A percentile compares a stretch with the other conserved stretches of the same genome.
phyloP scores from a whole-genome alignment of 106 monocot genomes.

The Dendrobium chrysotoxum region DNA sequence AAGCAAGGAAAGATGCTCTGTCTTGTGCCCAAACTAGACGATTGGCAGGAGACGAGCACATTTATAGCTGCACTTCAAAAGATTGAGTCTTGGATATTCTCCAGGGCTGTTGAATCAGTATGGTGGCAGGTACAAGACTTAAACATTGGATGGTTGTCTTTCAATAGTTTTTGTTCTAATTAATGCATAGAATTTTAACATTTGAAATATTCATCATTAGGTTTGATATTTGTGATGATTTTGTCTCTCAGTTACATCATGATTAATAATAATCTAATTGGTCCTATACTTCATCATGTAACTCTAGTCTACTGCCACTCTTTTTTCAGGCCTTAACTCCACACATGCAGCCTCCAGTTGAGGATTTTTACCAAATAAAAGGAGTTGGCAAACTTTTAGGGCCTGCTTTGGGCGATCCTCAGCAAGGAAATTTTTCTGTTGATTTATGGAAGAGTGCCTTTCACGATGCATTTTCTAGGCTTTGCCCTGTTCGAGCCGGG shows the following conservation, averaged over 20 bases:
- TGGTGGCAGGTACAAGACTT: slow-evolving; percentile 88
- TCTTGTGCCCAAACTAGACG: slow-evolving; percentile 40
- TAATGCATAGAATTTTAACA: not conserved
- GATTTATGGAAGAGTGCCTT: slow-evolving; percentile 86
- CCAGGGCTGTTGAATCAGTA: slow-evolving; percentile 85
- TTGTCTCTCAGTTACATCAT: not conserved
- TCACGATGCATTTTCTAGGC: slow-evolving; percentile 64
- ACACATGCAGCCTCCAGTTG: slow-evolving; percentile 75
- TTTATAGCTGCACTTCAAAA: slow-evolving; percentile 67
- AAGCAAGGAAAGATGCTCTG: slow-evolving; percentile 27
- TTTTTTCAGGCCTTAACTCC: slow-evolving; percentile 74
- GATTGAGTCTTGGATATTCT: slow-evolving; percentile 97
- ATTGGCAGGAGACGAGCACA: slow-evolving; percentile 79
- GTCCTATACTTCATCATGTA: not conserved
- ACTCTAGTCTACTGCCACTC: not conserved
- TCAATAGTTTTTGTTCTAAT: not conserved
- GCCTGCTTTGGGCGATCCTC: slow-evolving; percentile 52
- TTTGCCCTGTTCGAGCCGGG: slow-evolving; percentile 79
- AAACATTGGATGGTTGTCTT: not conserved
- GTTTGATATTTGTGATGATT: slow-evolving; percentile 2
- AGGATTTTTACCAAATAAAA: slow-evolving; percentile 29
- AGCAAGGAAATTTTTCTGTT: slow-evolving; percentile 71
- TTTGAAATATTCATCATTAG: not conserved
- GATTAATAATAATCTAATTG: not conserved
- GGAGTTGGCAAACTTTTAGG: slow-evolving; percentile 32